Conservation (phyloP, 108 stramenopile species). For the Pseudonitzschia delicatissima region DNA sequence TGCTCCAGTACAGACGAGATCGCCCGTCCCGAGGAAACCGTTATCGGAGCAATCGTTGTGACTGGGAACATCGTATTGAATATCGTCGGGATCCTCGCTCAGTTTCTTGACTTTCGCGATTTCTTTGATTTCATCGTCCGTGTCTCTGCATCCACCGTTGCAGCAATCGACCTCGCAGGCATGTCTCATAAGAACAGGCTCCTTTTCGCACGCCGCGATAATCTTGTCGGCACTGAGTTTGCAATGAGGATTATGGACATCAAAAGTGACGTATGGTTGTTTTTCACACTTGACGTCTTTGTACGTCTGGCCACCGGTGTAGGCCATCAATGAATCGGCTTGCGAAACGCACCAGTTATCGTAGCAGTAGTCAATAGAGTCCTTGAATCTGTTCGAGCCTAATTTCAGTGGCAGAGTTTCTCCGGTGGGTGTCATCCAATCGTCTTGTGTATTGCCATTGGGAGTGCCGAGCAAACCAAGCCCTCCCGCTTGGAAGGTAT, state of each 20-base stretch:
- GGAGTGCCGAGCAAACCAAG: constrained; percentile 22
- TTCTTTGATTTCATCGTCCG: not conserved
- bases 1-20: not conserved
- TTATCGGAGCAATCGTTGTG: constrained; percentile 7
- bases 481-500: not conserved
- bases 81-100: not conserved
- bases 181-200: not conserved
- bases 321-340: not conserved
- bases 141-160: not conserved
- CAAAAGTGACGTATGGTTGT: not conserved
- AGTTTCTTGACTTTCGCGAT: not conserved
- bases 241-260: not conserved
- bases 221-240: not conserved
- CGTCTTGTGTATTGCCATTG: constrained; percentile 3
- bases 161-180: not conserved
- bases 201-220: not conserved
- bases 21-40: constrained; percentile 6
- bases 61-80: not conserved
- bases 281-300: not conserved
- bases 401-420: not conserved
- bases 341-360: constrained; percentile 6
- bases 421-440: constrained; percentile 13
- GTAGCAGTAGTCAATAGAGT: constrained; percentile 1
- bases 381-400: not conserved
- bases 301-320: not conserved